Base-by-base conservation (phyloP, 2,329 filamentous ascomycete genomes). In the Colletotrichum shisoi region DNA sequence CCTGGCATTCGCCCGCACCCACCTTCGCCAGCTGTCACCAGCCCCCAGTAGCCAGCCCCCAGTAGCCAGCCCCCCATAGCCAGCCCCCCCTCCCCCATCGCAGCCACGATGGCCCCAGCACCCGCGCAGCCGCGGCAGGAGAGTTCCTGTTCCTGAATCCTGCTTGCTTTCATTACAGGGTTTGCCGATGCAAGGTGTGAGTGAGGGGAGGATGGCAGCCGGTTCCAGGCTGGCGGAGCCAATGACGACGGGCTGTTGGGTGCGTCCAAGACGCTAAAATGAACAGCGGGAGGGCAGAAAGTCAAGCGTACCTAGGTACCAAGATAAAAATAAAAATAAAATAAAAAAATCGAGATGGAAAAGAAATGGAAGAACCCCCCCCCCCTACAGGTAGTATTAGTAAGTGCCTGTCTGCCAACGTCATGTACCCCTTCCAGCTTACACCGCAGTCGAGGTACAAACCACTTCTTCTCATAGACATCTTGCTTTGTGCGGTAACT, bases 161-260 rank as follows among this genome's bases (percentile, higher is more conserved):
- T 48, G 56, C 56, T 58, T 61, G 21, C 46, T 19, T 17, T 57
- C 24, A 67, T 63, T 67, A 31, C 63, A 67, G 63, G 63, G 63
- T 44, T 34, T 62, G 59, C 19, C 52, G 44, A 62, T 62, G 56
- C 49, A 17, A 42, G 7, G 21, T 56, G 53, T 5, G 8, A 2
- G 54, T 34, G 39, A 27, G 24, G 11, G 53, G 31, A 56, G 34
- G 19, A 44, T 44, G 63, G 58, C 2, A 49, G 44, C 63, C 57
- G 51, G 49, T 56, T 56, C 63, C 58, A 66, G 42, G 19, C 63
- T 62, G 63, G 51, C 58, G 59, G 59, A 58, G 63, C 63, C 63
- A 67, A 67, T 63, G 59, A 53, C 31, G 62, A 53, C 31, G 62
- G 56, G 21, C 24, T 61, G 17, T 24, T 11, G 13, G 57, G 15